Percentiles rank a stretch among this genome's conserved stretches.
phyloP scores from a whole-genome alignment of 1,284 basidiomycete species.

The Ceratobasidium sp. region DNA sequence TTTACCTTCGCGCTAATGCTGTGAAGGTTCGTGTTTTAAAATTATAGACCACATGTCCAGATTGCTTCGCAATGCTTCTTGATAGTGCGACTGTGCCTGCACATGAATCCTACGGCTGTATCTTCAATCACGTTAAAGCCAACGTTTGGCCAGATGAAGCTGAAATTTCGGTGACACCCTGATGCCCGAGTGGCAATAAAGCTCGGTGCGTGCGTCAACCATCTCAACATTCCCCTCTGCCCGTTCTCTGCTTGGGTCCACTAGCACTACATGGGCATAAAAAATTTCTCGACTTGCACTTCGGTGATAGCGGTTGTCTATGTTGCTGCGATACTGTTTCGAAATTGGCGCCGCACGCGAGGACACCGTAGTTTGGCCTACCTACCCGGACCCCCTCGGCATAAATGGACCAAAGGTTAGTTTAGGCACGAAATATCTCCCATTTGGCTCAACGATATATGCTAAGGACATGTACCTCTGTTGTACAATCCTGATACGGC shows the following conservation, averaged over 20 bases:
- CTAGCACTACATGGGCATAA: neutral
- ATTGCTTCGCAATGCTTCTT: neutral
- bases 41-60: neutral
- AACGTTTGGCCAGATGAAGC: too few species aligned
- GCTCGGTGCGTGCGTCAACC: neutral
- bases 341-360: constrained; percentile 19
- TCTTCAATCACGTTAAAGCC: too few species aligned
- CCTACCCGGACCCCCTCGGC: constrained; percentile 23
- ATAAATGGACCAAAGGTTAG: constrained; percentile 37
- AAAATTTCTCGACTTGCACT: neutral
- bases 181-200: constrained; percentile 30
- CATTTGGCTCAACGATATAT: neutral
- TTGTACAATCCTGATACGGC: constrained; percentile 30
- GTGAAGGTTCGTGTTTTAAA: neutral
- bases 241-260: neutral
- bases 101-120: neutral
- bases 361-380: neutral
- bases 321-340: neutral
- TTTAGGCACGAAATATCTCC: neutral
- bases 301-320: constrained; percentile 17
- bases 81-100: neutral
- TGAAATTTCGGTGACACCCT: constrained; percentile 5
- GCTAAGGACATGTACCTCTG: constrained; percentile 24
- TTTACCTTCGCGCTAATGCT: constrained; percentile 1
- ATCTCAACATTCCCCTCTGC: neutral